These are phyloP conservation scores for Lachancea waltii DNA, from an alignment of 805 yeast genomes.

Conservation along the genomic window DNA sequence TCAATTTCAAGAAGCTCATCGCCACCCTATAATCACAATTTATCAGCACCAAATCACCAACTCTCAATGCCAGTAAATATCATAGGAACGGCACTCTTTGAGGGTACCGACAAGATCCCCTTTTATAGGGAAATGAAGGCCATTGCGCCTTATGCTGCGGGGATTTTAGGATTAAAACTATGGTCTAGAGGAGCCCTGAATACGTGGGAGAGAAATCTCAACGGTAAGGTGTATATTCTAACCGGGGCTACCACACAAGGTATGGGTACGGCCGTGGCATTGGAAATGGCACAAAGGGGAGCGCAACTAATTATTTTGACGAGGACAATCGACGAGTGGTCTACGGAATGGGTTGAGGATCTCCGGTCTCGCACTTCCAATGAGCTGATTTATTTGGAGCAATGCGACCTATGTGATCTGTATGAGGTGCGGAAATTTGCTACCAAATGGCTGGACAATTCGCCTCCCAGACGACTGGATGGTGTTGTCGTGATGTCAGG, in stretches of 20 bases:
- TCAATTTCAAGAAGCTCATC: slow-evolving; percentile 1
- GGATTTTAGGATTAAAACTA: slow-evolving; percentile 49
- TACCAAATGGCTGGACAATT: slow-evolving; percentile 86
- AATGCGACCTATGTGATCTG: slow-evolving; percentile 71
- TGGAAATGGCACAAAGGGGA: slow-evolving; percentile 70
- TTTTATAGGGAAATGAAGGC: slow-evolving; percentile 55
- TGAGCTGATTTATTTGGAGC: slow-evolving; percentile 80
- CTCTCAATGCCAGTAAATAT: slow-evolving; percentile 76
- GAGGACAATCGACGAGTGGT: slow-evolving; percentile 65
- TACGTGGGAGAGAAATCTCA: slow-evolving; percentile 89
- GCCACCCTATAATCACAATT: neutral
- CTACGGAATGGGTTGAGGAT: slow-evolving; percentile 72
- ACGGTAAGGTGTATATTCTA: slow-evolving; percentile 76
- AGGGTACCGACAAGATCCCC: slow-evolving; percentile 74
- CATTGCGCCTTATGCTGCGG: slow-evolving; percentile 50
- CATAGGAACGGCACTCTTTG: slow-evolving; percentile 55
- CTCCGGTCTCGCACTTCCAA: slow-evolving; percentile 65
- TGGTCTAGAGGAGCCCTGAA: slow-evolving; percentile 75
- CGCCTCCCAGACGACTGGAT: slow-evolving; percentile 86
- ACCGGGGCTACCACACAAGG: slow-evolving; percentile 93
- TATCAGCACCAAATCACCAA: neutral
- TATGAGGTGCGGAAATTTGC: slow-evolving; percentile 82
- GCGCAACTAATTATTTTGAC: slow-evolving; percentile 79
- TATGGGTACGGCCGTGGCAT: slow-evolving; percentile 68
- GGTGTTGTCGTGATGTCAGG: slow-evolving; percentile 87